Evolutionary conservation across 2,329 filamentous ascomycete species (phyloP).

Genomic region (Fusarium armeniacum): DNA sequence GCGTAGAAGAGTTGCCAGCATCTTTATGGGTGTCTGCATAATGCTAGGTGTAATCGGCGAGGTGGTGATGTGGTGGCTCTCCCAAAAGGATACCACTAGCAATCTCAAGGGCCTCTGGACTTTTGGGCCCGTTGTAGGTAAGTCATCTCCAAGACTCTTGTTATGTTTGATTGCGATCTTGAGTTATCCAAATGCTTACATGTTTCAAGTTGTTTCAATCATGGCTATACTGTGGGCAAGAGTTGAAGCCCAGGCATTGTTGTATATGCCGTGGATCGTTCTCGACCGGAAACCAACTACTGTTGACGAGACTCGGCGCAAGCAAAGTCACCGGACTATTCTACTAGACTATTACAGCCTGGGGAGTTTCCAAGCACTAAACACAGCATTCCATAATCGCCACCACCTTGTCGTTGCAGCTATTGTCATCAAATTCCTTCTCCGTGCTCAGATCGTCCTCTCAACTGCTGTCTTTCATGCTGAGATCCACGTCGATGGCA

Average conservation of each 20-base stretch:
- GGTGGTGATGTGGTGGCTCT: conserved; percentile 46
- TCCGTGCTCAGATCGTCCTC: conserved; percentile 48
- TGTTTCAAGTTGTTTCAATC: conserved; percentile 44
- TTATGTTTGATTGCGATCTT: conserved; percentile 14
- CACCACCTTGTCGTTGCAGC: conserved; percentile 50
- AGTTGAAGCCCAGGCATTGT: conserved; percentile 49
- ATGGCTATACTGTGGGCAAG: conserved; percentile 48
- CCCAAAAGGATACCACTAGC: conserved; percentile 35
- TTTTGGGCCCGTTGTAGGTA: conserved; percentile 50
- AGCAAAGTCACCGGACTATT: conserved; percentile 49
- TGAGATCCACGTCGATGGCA: conserved; percentile 40
- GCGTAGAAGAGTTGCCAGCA: conserved; percentile 36
- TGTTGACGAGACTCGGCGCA: conserved; percentile 49
- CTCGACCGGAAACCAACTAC: conserved; percentile 45
- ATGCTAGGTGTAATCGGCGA: conserved; percentile 45
- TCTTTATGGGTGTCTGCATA: conserved; percentile 42
- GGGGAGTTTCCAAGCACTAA: conserved; percentile 42
- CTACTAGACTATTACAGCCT: conserved; percentile 49
- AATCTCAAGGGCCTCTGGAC: conserved; percentile 48
- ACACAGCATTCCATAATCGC: conserved; percentile 41
- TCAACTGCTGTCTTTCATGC: conserved; percentile 49
- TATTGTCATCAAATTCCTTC: conserved; percentile 42
- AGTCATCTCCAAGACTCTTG: conserved; percentile 37
- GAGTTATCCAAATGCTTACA: conserved; percentile 21
- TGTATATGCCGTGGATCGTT: conserved; percentile 51